A percentile compares a stretch with the other conserved stretches of the same genome.
These are phyloP conservation scores for Melocanna baccifera DNA, from an alignment of 176 grass and related monocot genomes.

Conservation along the genomic window DNA sequence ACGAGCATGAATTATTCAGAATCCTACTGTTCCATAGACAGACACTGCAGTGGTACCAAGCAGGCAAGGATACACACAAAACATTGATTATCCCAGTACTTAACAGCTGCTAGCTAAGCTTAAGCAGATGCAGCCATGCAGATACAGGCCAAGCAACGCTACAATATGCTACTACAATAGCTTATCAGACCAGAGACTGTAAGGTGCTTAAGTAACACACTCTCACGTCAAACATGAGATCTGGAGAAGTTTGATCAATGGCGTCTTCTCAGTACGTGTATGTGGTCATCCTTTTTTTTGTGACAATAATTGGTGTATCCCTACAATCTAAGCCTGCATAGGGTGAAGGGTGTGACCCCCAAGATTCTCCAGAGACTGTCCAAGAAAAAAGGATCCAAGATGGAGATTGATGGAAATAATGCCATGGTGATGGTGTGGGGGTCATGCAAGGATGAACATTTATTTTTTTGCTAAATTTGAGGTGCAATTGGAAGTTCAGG, in stretches of 20 bases:
- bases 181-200: constrained; percentile 16
- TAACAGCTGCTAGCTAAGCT: neutral
- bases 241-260: constrained; percentile 7
- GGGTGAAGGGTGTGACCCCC: neutral
- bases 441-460: no score
- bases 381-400: constrained; percentile 6
- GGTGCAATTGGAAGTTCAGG: no score
- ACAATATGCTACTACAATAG: neutral
- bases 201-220: constrained; percentile 25
- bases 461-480: no score
- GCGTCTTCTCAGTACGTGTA: constrained; percentile 1
- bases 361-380: constrained; percentile 26
- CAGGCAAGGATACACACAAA: neutral
- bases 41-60: neutral
- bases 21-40: constrained; percentile 3
- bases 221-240: constrained; percentile 32
- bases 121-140: constrained; percentile 8
- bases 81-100: neutral
- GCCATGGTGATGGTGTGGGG: no score
- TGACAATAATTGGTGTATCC: constrained; percentile 43
- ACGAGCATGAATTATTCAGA: constrained; percentile 35
- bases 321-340: constrained; percentile 4
- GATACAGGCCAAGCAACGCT: constrained; percentile 19
- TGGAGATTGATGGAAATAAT: constrained; percentile 1
- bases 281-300: neutral